phyloP scores from a whole-genome alignment of 2,329 filamentous ascomycete species.

The Fusarium aywerte region DNA sequence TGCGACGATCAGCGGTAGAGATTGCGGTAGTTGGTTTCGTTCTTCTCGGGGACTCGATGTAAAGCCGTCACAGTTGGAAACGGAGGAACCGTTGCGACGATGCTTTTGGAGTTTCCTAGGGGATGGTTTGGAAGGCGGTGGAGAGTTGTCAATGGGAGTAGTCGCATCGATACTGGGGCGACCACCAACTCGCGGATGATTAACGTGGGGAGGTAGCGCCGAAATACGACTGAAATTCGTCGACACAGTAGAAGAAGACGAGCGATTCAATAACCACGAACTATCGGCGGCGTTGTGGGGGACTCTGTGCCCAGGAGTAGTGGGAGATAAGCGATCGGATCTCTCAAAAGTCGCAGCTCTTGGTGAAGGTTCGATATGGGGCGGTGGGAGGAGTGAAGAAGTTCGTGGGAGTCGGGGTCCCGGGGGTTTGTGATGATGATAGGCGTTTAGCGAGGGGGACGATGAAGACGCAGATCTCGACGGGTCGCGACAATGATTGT shows the following conservation, averaged over 20 bases:
- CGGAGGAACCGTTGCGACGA: conserved; percentile 47
- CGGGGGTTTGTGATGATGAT: conserved; percentile 46
- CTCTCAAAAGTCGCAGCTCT: conserved; percentile 26
- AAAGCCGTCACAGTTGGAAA: conserved; percentile 24
- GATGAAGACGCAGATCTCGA: conserved; percentile 32
- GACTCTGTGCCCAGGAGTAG: conserved; percentile 31
- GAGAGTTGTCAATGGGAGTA: conserved; percentile 48
- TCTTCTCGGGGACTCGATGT: conserved; percentile 19
- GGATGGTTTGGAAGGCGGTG: conserved; percentile 46
- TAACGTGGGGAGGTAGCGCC: conserved; percentile 47
- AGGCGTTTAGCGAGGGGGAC: conserved; percentile 36
- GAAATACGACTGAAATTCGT: conserved; percentile 55
- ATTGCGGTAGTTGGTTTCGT: conserved; percentile 26
- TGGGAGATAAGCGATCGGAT: conserved; percentile 38
- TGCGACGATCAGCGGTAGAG: conserved; percentile 43
- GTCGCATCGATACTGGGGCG: conserved; percentile 59
- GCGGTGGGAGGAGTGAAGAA: conserved; percentile 58
- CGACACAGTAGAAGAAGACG: conserved; percentile 64
- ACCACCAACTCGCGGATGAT: conserved; percentile 51
- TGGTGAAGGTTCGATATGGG: conserved; percentile 47
- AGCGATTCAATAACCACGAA: conserved; percentile 62
- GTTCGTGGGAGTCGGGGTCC: conserved; percentile 54
- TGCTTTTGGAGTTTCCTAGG: conserved; percentile 55
- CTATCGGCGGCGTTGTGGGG: conserved; percentile 54
- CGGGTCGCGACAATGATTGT: conserved; percentile 31